Evolutionary conservation across 768 basidiomycete genomes (phyloP).

Genomic region (Mycena rosella): DNA sequence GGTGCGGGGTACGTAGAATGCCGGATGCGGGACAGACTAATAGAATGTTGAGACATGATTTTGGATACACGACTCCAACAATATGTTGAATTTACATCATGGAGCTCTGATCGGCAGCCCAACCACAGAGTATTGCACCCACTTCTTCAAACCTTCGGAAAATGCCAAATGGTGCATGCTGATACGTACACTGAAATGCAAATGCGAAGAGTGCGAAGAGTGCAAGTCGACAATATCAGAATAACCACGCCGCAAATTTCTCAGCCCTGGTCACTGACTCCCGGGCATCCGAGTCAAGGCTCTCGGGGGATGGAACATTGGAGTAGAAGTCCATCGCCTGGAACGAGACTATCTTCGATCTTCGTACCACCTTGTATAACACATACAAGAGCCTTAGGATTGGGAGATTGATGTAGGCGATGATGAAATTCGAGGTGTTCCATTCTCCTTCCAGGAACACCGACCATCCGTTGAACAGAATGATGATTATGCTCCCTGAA

Average conservation of each 20-base stretch:
- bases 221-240: too few species aligned
- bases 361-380: constrained; percentile 22
- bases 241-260: constrained; percentile 22
- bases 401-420: constrained; percentile 39
- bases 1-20: too few species aligned
- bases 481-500: constrained; percentile 33
- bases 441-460: constrained; percentile 37
- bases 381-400: constrained; percentile 28
- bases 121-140: too few species aligned
- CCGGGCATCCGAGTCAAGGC: constrained; percentile 9
- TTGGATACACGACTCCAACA: too few species aligned
- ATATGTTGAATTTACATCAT: too few species aligned
- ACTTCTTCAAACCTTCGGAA: too few species aligned
- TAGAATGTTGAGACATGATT: too few species aligned
- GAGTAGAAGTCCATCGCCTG: constrained; percentile 32
- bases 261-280: constrained; percentile 1
- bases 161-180: too few species aligned
- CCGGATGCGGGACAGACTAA: too few species aligned
- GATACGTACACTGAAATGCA: too few species aligned
- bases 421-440: constrained; percentile 33
- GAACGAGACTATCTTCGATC: constrained; percentile 11
- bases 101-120: too few species aligned
- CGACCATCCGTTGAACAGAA: constrained; percentile 37
- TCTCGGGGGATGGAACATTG: constrained; percentile 28
- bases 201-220: too few species aligned